phyloP scores from a whole-genome alignment of 345 rosid genomes.

The Viola odorata region DNA sequence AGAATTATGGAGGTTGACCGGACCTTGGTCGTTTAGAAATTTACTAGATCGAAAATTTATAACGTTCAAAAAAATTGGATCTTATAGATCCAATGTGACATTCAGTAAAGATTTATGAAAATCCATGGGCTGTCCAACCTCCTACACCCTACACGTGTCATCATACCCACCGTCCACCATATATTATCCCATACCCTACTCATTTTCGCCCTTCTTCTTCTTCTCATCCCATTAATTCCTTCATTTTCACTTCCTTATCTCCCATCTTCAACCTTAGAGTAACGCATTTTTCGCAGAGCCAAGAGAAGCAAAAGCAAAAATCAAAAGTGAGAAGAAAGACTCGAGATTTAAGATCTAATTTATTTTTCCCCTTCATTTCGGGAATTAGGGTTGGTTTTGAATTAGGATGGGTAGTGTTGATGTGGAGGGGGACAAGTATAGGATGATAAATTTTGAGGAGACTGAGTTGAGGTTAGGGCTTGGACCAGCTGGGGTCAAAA shows the following conservation, averaged over 20 bases:
- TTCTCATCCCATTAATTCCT: neutral
- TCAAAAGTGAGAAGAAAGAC: neutral
- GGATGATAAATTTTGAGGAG: constrained; percentile 72
- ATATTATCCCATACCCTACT: constrained; percentile 20
- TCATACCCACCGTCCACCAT: constrained; percentile 39
- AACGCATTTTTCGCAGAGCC: neutral
- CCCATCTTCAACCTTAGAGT: neutral
- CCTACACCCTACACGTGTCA: constrained; percentile 40
- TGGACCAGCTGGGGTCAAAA: constrained; percentile 6
- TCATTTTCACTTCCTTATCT: neutral
- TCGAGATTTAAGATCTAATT: too few relatives aligned
- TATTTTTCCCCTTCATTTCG: neutral
- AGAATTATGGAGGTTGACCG: too few relatives aligned
- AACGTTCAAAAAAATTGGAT: too few relatives aligned
- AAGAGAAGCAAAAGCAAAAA: neutral
- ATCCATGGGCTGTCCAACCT: constrained; percentile 30
- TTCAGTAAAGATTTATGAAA: too few relatives aligned
- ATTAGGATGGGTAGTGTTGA: constrained; percentile 9
- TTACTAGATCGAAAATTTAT: too few relatives aligned
- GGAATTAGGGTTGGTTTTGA: neutral
- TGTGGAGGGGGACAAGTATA: constrained; percentile 15
- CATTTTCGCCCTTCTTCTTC: constrained; percentile 14
- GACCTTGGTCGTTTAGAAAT: too few relatives aligned
- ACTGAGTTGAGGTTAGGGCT: constrained; percentile 77
- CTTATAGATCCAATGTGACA: too few relatives aligned